Base-by-base conservation (phyloP, 2,329 filamentous ascomycete species). In the Amauroascus niger region DNA sequence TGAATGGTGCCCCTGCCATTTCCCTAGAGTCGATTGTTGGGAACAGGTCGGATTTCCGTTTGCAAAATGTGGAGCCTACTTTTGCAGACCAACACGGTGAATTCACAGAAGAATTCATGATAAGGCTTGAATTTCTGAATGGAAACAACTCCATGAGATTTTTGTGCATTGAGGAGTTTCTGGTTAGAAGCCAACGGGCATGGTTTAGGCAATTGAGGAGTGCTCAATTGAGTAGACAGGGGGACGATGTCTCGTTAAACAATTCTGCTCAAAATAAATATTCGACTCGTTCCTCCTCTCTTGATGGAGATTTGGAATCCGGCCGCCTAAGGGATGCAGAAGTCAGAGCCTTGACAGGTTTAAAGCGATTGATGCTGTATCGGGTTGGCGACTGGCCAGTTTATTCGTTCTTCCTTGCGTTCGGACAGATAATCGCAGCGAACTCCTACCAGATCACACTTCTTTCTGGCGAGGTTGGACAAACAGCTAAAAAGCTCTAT, bases 391-490 rank as follows among this genome's bases (percentile, higher is more conserved):
- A 82, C 60, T 84, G 81, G 80, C 81, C 81, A 0, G 63, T 83
- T 6, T 84, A 84, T 63, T 76, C 79, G 2, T 73, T 83, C 56
- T 71, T 84, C 45, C 74, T 84, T 16, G 79, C 79, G 7, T 71
- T 82, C 33, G 78, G 79, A 20, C 81, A 84, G 61, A 79, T 84
- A 56, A 78, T 84, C 48, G 79, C 81, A 1, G 79, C 80, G 54
- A 84, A 83, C 65, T 83, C 80, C 0, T 84, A 84, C 66, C 82
- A 85, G 62, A 80, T 85, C 62, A 83, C 81, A 0, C 72, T 86
- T n/a, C 72, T 86, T 18, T 81, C 80, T 0, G 82, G 82, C 16
- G 76, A 81, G 59, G 72, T 80, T 18, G 81, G 79, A 53, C 74
- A 84, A 63, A 75, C 76, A 1, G 78, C 80, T 3, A 65, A 69